Conservation (phyloP, 441 rosid genomes). For the Pelargonium fulgidum region DNA sequence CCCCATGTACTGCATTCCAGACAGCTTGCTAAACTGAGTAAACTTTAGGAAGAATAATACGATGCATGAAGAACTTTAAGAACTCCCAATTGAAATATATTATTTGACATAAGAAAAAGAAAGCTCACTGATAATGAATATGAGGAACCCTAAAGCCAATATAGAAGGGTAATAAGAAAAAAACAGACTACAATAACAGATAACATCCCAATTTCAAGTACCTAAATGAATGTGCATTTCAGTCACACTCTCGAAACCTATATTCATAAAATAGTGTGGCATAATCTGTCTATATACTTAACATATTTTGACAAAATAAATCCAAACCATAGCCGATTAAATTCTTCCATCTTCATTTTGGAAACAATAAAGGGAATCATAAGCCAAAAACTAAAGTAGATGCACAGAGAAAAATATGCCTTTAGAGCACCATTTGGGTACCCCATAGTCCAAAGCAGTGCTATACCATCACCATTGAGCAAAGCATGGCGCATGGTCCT, state of each 20-base stretch:
- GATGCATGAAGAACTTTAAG: not conserved
- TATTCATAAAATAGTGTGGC: not conserved
- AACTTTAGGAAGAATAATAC: not conserved
- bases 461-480: no score
- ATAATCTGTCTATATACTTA: no score
- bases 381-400: not conserved
- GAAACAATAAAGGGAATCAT: not conserved
- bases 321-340: not conserved
- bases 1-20: constrained; percentile 81
- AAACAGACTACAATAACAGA: not conserved
- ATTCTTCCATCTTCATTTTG: not conserved
- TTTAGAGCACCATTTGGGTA: not conserved
- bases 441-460: not conserved
- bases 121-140: not conserved
- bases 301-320: not conserved
- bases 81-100: not conserved
- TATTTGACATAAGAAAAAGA: not conserved
- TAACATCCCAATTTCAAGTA: not conserved
- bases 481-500: no score
- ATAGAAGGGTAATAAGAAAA: not conserved
- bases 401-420: not conserved
- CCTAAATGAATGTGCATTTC: not conserved
- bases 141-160: not conserved
- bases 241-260: constrained; percentile 1
- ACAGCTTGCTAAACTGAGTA: constrained; percentile 7